Evolutionary conservation across 1,284 basidiomycete genomes (phyloP).

Genomic region (Sporisorium reilianum): DNA sequence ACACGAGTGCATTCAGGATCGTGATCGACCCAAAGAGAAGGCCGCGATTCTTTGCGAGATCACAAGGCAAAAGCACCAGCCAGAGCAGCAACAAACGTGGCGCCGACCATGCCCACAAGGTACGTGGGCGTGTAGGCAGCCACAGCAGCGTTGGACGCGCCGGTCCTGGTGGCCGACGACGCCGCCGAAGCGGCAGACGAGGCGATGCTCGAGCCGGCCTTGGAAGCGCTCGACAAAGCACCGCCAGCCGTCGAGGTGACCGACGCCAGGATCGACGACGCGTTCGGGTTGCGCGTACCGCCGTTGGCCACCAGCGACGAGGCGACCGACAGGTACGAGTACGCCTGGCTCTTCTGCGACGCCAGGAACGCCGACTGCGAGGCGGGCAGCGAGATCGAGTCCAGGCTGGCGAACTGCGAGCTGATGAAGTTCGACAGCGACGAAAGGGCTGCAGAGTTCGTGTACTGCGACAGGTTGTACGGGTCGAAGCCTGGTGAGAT

Average conservation of each 20-base stretch:
- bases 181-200: constrained; percentile 9
- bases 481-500: constrained; percentile 39
- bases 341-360: constrained; percentile 21
- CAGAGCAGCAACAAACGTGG: constrained; percentile 25
- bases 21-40: background rate
- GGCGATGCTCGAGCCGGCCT: background rate
- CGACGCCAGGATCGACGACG: constrained; percentile 19
- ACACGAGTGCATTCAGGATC: background rate
- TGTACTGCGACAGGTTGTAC: constrained; percentile 41
- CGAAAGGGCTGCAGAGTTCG: constrained; percentile 22
- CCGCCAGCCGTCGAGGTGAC: constrained; percentile 4
- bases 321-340: constrained; percentile 42
- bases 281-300: constrained; percentile 23
- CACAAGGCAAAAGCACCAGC: constrained; percentile 32
- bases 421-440: constrained; percentile 35
- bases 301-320: constrained; percentile 33
- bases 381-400: constrained; percentile 12
- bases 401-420: constrained; percentile 19
- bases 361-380: constrained; percentile 24
- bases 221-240: constrained; percentile 4
- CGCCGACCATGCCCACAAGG: constrained; percentile 24
- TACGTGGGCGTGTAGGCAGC: constrained; percentile 12
- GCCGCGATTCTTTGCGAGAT: background rate
- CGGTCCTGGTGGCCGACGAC: constrained; percentile 10
- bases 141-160: constrained; percentile 18